A percentile compares a stretch with the other conserved stretches of the same genome.
phyloP scores from a whole-genome alignment of 345 rosid species.

The Zanthoxylum bungeanum region DNA sequence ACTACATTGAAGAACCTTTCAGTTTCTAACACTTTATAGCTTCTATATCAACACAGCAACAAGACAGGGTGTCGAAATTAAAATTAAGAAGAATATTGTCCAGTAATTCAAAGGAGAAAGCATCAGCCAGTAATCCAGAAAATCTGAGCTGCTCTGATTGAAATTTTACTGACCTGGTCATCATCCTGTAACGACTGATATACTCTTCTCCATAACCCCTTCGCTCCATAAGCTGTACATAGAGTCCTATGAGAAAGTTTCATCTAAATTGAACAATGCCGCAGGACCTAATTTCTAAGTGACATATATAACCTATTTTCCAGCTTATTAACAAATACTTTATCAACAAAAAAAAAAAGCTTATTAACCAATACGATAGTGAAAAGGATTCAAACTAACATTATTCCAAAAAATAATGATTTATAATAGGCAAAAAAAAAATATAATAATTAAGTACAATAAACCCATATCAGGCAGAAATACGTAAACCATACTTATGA shows the following conservation, averaged over 20 bases:
- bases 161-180: conserved; percentile 67
- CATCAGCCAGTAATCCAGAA: not conserved
- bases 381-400: not conserved
- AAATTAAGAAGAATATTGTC: not conserved
- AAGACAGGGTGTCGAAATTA: too few species aligned
- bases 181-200: conserved; percentile 89
- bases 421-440: not conserved
- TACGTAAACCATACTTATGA: not conserved
- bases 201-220: conserved; percentile 90
- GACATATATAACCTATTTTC: not conserved
- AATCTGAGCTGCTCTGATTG: not conserved
- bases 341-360: too few species aligned
- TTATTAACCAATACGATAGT: not conserved
- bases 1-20: not conserved
- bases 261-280: not conserved
- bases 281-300: not conserved
- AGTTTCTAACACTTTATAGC: not conserved
- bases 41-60: not conserved
- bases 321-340: not conserved
- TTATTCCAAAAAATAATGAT: not conserved
- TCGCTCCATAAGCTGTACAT: conserved; percentile 83
- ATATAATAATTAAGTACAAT: not conserved
- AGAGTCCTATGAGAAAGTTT: conserved; percentile 15
- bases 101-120: not conserved
- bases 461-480: not conserved